Base-by-base conservation (phyloP, 345 rosid genomes). In the Crucihimalaya himalaica region DNA sequence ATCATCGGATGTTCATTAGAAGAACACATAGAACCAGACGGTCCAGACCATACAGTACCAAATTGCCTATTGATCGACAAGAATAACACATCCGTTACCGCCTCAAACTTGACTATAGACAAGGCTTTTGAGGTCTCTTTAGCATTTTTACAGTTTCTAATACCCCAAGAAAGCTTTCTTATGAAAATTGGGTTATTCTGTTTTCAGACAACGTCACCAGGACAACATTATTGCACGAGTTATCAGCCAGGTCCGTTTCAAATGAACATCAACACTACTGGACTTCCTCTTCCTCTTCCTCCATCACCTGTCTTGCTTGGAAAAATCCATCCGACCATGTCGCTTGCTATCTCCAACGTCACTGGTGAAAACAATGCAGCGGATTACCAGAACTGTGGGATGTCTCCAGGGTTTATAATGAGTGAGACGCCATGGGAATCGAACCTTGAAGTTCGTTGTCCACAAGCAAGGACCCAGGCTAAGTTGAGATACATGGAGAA, bases 401-500 rank as follows among this genome's bases (percentile, higher is more conserved):
- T 88, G 52, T 84, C 94, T 13, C 84, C 90, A 0, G 67, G 68
- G 27, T 81, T 87, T 75, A 75, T 88, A 19, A 73, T 84, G 16
- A 82, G 81, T 5, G 93, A 89, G 62, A 74, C 94, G 0, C 91
- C 89, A 15, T 93, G 98, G 97, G 97, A 88, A n/a, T 78, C 92
- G 6, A 85, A 72, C 66, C 66, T 83, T 68, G 96, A 88, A 71
- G 78, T 67, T 47, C 75, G 83, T 57, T 75, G 82, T 74, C 91
- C 91, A 25, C 90, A 84, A 72, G 93, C 93, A 35, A 87, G 97
- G 60, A 82, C 83, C 50, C 78, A 81, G 59, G 97, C 97, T 19
- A 91, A 89, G 86, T 81, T 89, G 83, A 83, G 97, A 82, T 88
- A 93, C 85, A 83, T 82, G 2, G 96, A 91, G 73, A 88, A 91